Conservation (phyloP, 2,329 filamentous ascomycete genomes). For the Arthrobotrys pseudoclavata region DNA sequence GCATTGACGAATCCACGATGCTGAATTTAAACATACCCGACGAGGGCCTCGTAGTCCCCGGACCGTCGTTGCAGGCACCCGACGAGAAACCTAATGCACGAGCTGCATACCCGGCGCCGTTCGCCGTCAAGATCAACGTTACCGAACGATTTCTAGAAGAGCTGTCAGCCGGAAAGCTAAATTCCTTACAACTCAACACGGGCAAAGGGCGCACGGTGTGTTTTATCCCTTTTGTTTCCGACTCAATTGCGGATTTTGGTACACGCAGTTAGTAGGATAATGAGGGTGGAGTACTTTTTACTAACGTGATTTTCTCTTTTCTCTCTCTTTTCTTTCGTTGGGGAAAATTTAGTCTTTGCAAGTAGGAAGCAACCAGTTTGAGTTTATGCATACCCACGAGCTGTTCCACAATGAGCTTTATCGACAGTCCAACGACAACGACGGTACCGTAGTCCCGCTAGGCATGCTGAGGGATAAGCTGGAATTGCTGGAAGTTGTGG, state of each 20-base stretch:
- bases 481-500: constrained; percentile 57
- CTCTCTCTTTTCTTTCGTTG: constrained; percentile 16
- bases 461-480: constrained; percentile 57
- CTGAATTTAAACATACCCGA: constrained; percentile 54
- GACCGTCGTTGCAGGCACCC: constrained; percentile 59
- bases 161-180: constrained; percentile 53
- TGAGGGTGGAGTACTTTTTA: constrained; percentile 40
- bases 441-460: constrained; percentile 36
- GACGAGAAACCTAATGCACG: constrained; percentile 57
- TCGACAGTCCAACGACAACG: constrained; percentile 45
- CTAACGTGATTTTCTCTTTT: constrained; percentile 42
- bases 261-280: constrained; percentile 47
- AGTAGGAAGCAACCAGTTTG: constrained; percentile 59
- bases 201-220: constrained; percentile 60
- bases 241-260: constrained; percentile 50
- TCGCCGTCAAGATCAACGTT: constrained; percentile 59
- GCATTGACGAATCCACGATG: constrained; percentile 57
- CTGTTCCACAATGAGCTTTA: constrained; percentile 58
- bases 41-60: constrained; percentile 52
- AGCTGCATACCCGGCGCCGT: constrained; percentile 57
- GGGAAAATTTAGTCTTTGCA: constrained; percentile 50
- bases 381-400: constrained; percentile 55
- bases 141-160: constrained; percentile 59
- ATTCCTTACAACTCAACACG: constrained; percentile 54
- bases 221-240: constrained; percentile 54